Evolutionary conservation across 495 filamentous ascomycete species (phyloP).

Genomic region (Tuber calosporum): DNA sequence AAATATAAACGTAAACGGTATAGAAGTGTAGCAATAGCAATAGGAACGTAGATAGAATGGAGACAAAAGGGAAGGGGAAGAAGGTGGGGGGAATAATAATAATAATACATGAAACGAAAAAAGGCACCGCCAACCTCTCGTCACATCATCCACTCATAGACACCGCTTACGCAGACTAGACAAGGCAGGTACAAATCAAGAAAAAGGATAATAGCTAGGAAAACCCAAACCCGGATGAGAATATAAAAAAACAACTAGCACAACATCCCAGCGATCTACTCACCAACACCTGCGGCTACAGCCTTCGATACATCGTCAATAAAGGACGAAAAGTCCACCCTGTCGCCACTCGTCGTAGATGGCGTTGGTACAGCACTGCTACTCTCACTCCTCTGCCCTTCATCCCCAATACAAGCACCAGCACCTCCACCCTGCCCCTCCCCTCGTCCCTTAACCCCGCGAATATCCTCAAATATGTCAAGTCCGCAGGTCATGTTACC

Average conservation of each 20-base stretch:
- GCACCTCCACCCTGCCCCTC: slow-evolving; percentile 11
- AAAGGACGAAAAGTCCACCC: slow-evolving; percentile 35
- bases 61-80: neutral
- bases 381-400: slow-evolving; percentile 23
- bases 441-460: neutral
- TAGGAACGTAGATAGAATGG: neutral
- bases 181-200: neutral
- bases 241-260: neutral
- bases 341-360: slow-evolving; percentile 14
- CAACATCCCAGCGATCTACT: slow-evolving; percentile 10
- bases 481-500: slow-evolving; percentile 24
- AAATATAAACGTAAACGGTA: neutral
- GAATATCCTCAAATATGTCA: slow-evolving; percentile 33
- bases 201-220: neutral
- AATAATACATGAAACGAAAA: neutral
- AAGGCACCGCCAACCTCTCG: neutral
- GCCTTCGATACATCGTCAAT: slow-evolving; percentile 29
- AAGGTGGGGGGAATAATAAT: neutral
- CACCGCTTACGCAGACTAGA: neutral
- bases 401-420: neutral
- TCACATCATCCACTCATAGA: neutral
- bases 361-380: slow-evolving; percentile 19
- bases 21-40: neutral
- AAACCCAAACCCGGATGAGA: slow-evolving; percentile 7
- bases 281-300: neutral